Conservation (phyloP, 2,329 filamentous ascomycete genomes). For the Leptographium procerum region DNA sequence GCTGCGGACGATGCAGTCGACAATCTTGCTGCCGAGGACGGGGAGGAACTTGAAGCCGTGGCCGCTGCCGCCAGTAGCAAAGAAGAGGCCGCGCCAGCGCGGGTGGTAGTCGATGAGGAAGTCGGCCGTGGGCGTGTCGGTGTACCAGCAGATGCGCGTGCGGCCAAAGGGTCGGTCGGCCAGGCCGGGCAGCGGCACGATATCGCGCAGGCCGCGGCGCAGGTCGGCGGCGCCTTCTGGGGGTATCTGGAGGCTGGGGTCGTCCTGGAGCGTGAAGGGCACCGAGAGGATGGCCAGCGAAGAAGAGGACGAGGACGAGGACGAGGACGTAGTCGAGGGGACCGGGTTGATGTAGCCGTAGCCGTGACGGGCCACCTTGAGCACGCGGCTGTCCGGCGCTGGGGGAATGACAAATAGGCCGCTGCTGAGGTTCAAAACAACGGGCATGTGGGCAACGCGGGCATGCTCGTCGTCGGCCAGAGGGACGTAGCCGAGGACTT, state of each 20-base stretch:
- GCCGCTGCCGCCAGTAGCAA: slow-evolving; percentile 52
- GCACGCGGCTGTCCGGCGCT: slow-evolving; percentile 29
- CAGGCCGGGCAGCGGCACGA: slow-evolving; percentile 46
- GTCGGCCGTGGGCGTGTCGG: slow-evolving; percentile 59
- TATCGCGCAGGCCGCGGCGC: slow-evolving; percentile 45
- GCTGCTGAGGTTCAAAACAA: slow-evolving; percentile 58
- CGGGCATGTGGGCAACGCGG: slow-evolving; percentile 53
- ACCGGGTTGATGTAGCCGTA: slow-evolving; percentile 53
- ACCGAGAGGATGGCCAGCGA: slow-evolving; percentile 22
- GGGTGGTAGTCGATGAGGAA: slow-evolving; percentile 64
- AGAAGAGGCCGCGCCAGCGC: slow-evolving; percentile 42
- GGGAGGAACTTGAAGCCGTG: slow-evolving; percentile 62
- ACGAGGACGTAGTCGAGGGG: slow-evolving; percentile 24
- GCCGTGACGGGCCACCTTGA: slow-evolving; percentile 60
- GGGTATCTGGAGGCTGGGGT: slow-evolving; percentile 38
- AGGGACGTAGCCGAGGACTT: slow-evolving; percentile 66
- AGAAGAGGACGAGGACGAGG: slow-evolving; percentile 17
- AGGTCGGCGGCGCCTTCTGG: slow-evolving; percentile 50
- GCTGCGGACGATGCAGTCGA: slow-evolving; percentile 38
- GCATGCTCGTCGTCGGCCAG: slow-evolving; percentile 59
- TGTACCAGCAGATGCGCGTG: slow-evolving; percentile 65
- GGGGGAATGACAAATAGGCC: slow-evolving; percentile 70
- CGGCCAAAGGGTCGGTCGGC: slow-evolving; percentile 47
- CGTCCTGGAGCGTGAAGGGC: slow-evolving; percentile 37
- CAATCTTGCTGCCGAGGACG: slow-evolving; percentile 50